phyloP scores from a whole-genome alignment of 2,329 filamentous ascomycete genomes.

The Xylaria sp. region DNA sequence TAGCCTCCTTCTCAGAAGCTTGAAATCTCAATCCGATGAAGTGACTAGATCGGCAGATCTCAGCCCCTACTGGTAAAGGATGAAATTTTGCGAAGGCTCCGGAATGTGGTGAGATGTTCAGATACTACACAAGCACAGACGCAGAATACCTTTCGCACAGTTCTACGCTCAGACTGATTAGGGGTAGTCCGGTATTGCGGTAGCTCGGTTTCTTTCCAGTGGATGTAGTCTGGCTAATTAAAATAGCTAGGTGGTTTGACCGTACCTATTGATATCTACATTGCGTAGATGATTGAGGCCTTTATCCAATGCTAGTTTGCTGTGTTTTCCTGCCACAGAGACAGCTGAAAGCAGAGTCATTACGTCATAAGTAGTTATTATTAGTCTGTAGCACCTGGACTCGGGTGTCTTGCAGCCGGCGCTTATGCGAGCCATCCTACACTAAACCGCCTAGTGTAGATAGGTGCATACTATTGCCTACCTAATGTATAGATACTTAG shows the following conservation, averaged over 20 bases:
- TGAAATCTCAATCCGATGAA: neutral
- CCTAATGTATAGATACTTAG: too few species aligned
- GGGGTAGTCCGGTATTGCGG: too few species aligned
- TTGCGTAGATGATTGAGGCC: neutral
- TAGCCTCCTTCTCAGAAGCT: neutral
- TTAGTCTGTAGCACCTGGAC: neutral
- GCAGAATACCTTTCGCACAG: neutral
- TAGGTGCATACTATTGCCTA: too few species aligned
- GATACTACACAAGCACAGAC: neutral
- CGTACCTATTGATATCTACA: neutral
- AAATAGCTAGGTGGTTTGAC: neutral
- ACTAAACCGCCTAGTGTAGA: too few species aligned
- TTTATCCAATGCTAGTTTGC: neutral
- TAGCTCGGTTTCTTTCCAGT: neutral
- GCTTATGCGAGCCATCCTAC: neutral
- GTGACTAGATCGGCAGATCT: neutral
- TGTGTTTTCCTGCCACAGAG: neutral
- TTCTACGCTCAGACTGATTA: neutral
- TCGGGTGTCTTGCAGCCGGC: neutral
- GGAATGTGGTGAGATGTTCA: slow-evolving; percentile 5
- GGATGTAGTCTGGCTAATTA: neutral
- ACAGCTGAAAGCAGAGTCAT: neutral
- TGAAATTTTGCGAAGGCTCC: neutral
- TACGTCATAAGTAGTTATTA: neutral
- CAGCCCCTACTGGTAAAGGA: neutral